Evolutionary conservation across 1,284 basidiomycete genomes (phyloP), one percentile per base, ranked within the genome.

Genomic region (Salmacisia buchloeana): DNA sequence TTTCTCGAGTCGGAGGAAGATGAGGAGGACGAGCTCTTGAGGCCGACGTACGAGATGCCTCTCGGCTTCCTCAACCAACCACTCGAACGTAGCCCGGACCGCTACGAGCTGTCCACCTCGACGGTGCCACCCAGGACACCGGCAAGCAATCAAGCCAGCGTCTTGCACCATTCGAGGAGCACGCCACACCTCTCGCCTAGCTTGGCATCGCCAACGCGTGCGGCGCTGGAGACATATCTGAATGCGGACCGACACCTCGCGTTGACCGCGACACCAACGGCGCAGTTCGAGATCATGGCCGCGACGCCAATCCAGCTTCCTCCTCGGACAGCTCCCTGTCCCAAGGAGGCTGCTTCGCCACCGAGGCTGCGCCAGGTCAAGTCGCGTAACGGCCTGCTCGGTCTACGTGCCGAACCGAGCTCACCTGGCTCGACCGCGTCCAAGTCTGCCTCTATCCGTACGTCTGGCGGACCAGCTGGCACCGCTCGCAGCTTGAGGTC

Each of bases 1-100:
- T 54, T 54, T 31, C 49, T 54, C 29, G 49, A 54, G 4, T 54
- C 49, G 49, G 49, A n/a, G n/a, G n/a, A 54, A 33, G 49, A 54
- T n/a, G 49, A 27, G 34, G 49, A 54, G 29, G 49, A 54, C n/a
- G 49, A 54, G 9, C 49, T 27, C 49, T 33, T 54, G 49, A 7
- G 49, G 23, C 49, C 49, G 15, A 54, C 49, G 27, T 54, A 54
- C 49, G 49, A 54, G 49, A 27, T 54, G 31, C 49, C 49, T 33
- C 25, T 54, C 18, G 49, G 49, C 7, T 54, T 54, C 27, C 21
- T 54, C 29, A 54, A 54, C 29, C 49, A 54, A n/a, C 49, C 49
- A 3, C 29, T 54, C 3, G 27, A 54, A 12, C 29, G 29, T 2
- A n/a, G 29, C 13, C 34, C 49, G 25, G n/a, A 27, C 18, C 25